These are phyloP conservation scores for Pyrrhoderma noxium DNA, from an alignment of 1,284 basidiomycete genomes.

Conservation along the genomic window DNA sequence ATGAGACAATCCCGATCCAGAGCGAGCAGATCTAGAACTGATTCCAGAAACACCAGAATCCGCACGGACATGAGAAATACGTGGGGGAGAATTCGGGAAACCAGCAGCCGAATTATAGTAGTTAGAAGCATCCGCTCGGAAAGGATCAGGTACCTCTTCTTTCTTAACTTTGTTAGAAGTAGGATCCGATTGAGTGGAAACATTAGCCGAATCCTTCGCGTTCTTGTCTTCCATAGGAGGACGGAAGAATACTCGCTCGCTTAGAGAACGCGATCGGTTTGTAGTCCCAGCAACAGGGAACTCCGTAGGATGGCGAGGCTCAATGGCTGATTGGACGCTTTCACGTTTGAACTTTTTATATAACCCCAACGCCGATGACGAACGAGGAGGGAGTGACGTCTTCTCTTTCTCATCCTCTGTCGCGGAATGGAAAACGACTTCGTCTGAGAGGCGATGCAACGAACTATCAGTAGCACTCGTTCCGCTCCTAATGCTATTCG, in stretches of 20 bases:
- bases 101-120: slow-evolving; percentile 68
- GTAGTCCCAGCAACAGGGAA: slow-evolving; percentile 25
- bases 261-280: slow-evolving; percentile 45
- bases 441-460: slow-evolving; percentile 5
- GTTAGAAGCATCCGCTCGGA: slow-evolving; percentile 61
- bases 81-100: slow-evolving; percentile 60
- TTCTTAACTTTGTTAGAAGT: slow-evolving; percentile 27
- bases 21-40: slow-evolving; percentile 10
- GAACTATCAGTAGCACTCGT: too few species aligned
- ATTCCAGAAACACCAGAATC: slow-evolving; percentile 34
- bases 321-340: slow-evolving; percentile 13
- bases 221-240: slow-evolving; percentile 19
- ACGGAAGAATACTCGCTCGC: slow-evolving; percentile 47
- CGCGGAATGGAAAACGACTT: slow-evolving; percentile 10
- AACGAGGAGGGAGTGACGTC: slow-evolving; percentile 4
- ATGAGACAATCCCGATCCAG: slow-evolving; percentile 9
- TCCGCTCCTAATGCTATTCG: slow-evolving; percentile 10
- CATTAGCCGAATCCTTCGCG: slow-evolving; percentile 40
- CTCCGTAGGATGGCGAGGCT: slow-evolving; percentile 25
- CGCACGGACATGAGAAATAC: slow-evolving; percentile 42
- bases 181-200: slow-evolving; percentile 45
- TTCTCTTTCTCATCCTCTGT: slow-evolving; percentile 10
- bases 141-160: slow-evolving; percentile 47
- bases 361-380: slow-evolving; percentile 11
- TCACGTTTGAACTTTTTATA: slow-evolving; percentile 15